Percentiles rank a stretch among this genome's conserved stretches.
Evolutionary conservation across 257 asterid genomes (phyloP).

Genomic region (Nicotiana undulata): DNA sequence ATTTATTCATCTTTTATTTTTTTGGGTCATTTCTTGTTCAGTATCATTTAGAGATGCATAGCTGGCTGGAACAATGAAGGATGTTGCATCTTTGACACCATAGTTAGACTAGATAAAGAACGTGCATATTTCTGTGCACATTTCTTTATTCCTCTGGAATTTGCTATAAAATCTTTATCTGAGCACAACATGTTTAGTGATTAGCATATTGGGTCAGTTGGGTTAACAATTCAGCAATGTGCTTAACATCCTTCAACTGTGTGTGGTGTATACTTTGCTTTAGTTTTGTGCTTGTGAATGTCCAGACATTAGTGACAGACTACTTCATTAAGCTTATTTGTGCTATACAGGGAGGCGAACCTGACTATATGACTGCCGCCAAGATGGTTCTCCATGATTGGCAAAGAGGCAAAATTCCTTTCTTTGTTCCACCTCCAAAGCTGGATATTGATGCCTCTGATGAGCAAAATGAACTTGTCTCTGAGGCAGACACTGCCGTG

Average conservation of each 20-base stretch:
- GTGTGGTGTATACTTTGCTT: not conserved
- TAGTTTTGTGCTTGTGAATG: not conserved
- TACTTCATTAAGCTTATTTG: not conserved
- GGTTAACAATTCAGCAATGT: not conserved
- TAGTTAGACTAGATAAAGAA: not conserved
- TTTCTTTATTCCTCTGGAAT: not conserved
- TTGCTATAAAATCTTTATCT: not conserved
- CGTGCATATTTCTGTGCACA: not conserved
- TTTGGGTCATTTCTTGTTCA: not conserved
- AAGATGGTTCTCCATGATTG: conserved; percentile 93
- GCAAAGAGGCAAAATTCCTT: conserved; percentile 91
- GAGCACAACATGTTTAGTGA: not conserved
- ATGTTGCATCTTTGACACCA: not conserved
- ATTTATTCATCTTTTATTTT: not conserved
- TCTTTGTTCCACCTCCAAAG: conserved; percentile 71
- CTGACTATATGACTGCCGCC: conserved; percentile 77
- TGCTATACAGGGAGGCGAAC: conserved; percentile 79
- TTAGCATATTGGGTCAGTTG: not conserved
- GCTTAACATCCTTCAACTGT: not conserved
- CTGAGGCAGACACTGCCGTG: conserved; percentile 17
- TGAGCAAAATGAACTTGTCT: conserved; percentile 22
- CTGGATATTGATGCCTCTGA: conserved; percentile 31
- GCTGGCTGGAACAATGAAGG: not conserved
- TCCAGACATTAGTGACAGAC: not conserved
- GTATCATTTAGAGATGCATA: not conserved